Base-by-base conservation (phyloP, 2,329 filamentous ascomycete species). In the Plectosphaerella cucumerina region DNA sequence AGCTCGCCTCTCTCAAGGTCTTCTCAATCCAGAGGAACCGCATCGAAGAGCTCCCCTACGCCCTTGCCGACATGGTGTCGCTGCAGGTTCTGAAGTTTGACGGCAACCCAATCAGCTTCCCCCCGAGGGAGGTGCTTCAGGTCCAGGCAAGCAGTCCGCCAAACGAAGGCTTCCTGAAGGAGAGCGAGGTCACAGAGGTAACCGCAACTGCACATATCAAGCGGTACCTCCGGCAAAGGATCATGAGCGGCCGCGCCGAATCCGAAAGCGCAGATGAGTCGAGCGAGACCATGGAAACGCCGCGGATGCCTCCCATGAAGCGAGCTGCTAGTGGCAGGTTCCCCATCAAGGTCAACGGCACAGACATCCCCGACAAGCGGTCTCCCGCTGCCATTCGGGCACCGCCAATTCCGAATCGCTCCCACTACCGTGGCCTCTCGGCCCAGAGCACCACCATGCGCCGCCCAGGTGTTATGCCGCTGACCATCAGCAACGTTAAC, bases 1-100 rank as follows among this genome's bases (percentile, higher is more conserved):
- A 85, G 62, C 76, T 97, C 61, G 86, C 85, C 5, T 96, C 90
- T 2, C 74, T 97, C 56, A 95, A 96, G 64, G 92, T 97, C 15
- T 76, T 97, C 50, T 92, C 91, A 2, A 81, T 97, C 34, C 87
- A 89, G 59, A 89, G 89, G 64, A 97, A 97, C 66, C 83, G 87
- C 53, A 90, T 97, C 59, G 85, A 90, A 56, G 86, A 92, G 59
- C 74, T 97, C 17, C 93, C 93, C 2, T 72, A 89, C 6, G 92
- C 89, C 57, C 72, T 97, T 20, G 90, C 89, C 50, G 91, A 96
- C 57, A 96, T 97, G 88, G 85, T 81, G 51, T 94, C 90, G 50
- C 73, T 97, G 53, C 89, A 93, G 64, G 88, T 95, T 58, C 77
- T 97, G 51, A 96, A 96, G 67, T 82, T 97, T 34, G 88, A 93